These are phyloP conservation scores for Scheffersomyces illinoinensis DNA, from an alignment of 1,139 yeast genomes.

Conservation along the genomic window DNA sequence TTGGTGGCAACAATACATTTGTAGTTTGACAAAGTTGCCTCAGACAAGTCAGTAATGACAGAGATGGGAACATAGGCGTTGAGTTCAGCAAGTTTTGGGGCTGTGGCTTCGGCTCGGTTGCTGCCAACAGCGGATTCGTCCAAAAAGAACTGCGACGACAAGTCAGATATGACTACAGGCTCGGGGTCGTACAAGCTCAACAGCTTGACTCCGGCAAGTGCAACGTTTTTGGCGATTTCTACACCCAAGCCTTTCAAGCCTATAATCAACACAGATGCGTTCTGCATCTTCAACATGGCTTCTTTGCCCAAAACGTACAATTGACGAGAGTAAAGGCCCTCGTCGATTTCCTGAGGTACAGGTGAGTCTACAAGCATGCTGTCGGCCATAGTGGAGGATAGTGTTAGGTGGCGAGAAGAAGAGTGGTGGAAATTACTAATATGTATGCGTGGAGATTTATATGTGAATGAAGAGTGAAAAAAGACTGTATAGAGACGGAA, in stretches of 20 bases:
- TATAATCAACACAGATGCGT: conserved; percentile 81
- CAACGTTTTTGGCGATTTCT: conserved; percentile 95
- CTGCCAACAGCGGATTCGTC: conserved; percentile 58
- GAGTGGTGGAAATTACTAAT: neutral
- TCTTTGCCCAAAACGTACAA: conserved; percentile 91
- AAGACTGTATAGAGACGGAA: neutral
- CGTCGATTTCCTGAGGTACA: conserved; percentile 70
- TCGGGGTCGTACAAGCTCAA: conserved; percentile 84
- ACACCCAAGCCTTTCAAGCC: conserved; percentile 92
- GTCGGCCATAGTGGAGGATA: conserved; percentile 21
- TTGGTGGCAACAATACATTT: conserved; percentile 87
- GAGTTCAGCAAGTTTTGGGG: conserved; percentile 70
- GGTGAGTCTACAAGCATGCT: conserved; percentile 59
- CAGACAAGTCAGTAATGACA: conserved; percentile 57
- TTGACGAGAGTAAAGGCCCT: conserved; percentile 93
- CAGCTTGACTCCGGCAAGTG: conserved; percentile 95
- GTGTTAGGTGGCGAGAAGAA: neutral
- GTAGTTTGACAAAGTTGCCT: conserved; percentile 51
- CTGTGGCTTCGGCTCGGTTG: conserved; percentile 73
- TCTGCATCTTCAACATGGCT: conserved; percentile 97
- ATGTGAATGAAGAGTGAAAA: neutral
- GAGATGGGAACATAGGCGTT: conserved; percentile 88
- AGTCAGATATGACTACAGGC: conserved; percentile 64
- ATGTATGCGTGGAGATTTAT: neutral
- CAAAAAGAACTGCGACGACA: conserved; percentile 88